These are phyloP conservation scores for Gloeostereum incarnatum DNA, from an alignment of 768 basidiomycete species.

Conservation along the genomic window DNA sequence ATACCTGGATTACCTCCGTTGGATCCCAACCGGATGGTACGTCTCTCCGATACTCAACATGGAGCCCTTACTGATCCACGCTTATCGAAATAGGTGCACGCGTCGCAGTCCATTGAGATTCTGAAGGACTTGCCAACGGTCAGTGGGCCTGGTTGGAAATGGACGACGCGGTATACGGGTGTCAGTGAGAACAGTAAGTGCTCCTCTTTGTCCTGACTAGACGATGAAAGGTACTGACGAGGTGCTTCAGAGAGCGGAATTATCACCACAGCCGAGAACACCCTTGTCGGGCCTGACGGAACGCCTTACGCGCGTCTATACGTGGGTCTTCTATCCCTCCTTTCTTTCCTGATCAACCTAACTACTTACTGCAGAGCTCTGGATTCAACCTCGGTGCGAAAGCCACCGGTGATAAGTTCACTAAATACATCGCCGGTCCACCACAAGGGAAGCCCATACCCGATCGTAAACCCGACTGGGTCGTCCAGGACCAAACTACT, in stretches of 20 bases:
- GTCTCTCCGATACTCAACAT: constrained; percentile 13
- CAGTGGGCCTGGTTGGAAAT: constrained; percentile 74
- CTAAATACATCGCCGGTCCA: constrained; percentile 49
- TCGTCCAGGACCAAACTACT: constrained; percentile 51
- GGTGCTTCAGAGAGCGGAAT: constrained; percentile 57
- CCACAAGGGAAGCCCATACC: constrained; percentile 54
- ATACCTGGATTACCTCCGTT: constrained; percentile 64
- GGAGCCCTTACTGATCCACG: background rate
- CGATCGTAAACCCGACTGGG: constrained; percentile 51
- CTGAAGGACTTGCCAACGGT: constrained; percentile 68
- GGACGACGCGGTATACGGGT: constrained; percentile 55
- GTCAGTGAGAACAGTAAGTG: constrained; percentile 76
- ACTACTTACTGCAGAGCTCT: constrained; percentile 33
- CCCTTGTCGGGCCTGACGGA: constrained; percentile 55
- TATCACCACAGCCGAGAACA: constrained; percentile 54
- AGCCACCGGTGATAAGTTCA: constrained; percentile 51
- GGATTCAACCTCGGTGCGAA: constrained; percentile 64
- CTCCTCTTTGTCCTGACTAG: background rate
- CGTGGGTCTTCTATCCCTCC: constrained; percentile 21
- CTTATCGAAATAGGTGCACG: constrained; percentile 52
- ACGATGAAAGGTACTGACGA: background rate
- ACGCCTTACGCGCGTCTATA: constrained; percentile 54
- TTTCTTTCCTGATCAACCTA: background rate
- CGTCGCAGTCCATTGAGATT: constrained; percentile 70
- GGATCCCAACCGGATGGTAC: constrained; percentile 60